Percentiles rank a stretch among this genome's conserved stretches.
Evolutionary conservation across 139 green algal species (phyloP).

Genomic region (Chara braunii): DNA sequence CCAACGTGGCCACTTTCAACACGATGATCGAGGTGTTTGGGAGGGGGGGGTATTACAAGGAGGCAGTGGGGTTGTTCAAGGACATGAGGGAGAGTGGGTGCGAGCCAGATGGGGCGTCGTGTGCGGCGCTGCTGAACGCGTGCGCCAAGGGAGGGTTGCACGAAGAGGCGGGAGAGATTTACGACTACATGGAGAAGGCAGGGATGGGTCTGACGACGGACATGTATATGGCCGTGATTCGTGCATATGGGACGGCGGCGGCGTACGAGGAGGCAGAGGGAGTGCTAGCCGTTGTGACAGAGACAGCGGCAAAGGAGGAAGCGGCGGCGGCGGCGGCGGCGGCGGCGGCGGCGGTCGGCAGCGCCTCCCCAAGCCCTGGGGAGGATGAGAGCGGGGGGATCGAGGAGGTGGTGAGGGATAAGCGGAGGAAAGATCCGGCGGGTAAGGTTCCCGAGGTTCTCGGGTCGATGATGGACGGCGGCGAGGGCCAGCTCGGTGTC

Average conservation of each 20-base stretch:
- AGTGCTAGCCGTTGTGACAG: background rate
- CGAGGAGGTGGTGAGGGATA: no score
- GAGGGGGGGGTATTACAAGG: slow-evolving; percentile 19
- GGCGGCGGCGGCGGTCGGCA: no score
- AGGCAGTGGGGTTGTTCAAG: slow-evolving; percentile 25
- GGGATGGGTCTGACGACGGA: background rate
- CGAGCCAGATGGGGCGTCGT: slow-evolving; percentile 8
- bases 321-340: no score
- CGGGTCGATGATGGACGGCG: no score
- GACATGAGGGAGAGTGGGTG: slow-evolving; percentile 27
- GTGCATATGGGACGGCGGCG: background rate
- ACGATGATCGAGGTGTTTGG: slow-evolving; percentile 30
- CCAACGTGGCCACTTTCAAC: slow-evolving; percentile 26
- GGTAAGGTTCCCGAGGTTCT: no score
- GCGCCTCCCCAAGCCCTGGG: no score
- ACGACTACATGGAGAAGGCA: background rate
- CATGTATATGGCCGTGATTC: background rate
- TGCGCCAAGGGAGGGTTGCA: slow-evolving; percentile 9
- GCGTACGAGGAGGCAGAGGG: background rate
- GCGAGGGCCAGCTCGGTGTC: no score
- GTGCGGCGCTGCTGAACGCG: slow-evolving; percentile 4
- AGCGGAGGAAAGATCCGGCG: slow-evolving; percentile 5
- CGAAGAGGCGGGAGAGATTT: slow-evolving; percentile 16
- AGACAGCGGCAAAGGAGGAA: background rate
- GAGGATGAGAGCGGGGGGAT: no score